phyloP scores from a whole-genome alignment of 805 yeast genomes.

The Yarrowia yakushimensis region DNA sequence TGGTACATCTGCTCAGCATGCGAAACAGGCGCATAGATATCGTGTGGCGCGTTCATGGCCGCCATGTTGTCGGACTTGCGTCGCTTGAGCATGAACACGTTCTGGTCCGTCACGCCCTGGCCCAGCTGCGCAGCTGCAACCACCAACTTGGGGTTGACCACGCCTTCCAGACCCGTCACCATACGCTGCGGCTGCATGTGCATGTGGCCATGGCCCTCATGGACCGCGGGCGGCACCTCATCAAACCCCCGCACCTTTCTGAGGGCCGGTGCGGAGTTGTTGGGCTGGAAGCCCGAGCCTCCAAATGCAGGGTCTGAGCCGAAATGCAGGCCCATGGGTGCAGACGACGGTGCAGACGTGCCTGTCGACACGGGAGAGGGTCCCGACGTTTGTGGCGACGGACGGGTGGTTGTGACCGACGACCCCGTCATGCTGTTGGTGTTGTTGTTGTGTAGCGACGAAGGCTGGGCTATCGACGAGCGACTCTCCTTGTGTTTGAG shows the following conservation, averaged over 20 bases:
- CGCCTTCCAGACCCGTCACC: conserved; percentile 21
- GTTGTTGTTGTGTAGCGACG: background rate
- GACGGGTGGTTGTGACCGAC: conserved; percentile 5
- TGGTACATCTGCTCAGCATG: conserved; percentile 15
- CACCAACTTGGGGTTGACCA: conserved; percentile 20
- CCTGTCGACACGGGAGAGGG: conserved; percentile 9
- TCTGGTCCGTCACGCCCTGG: conserved; percentile 19
- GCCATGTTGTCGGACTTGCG: conserved; percentile 19
- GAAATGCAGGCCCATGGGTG: conserved; percentile 22
- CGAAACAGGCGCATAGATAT: conserved; percentile 10
- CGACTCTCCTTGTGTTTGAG: conserved; percentile 18
- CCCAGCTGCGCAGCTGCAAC: conserved; percentile 2
- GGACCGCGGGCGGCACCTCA: conserved; percentile 6
- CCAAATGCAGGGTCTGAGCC: conserved; percentile 25
- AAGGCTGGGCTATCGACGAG: conserved; percentile 4
- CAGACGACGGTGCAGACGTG: conserved; percentile 7
- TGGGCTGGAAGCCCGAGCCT: conserved; percentile 21
- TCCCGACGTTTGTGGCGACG: conserved; percentile 11
- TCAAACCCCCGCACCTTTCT: conserved; percentile 12
- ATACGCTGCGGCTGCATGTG: conserved; percentile 18
- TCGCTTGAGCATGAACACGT: conserved; percentile 6
- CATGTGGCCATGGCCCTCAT: conserved; percentile 14
- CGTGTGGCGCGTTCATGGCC: background rate
- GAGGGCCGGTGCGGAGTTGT: background rate
- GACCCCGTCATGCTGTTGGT: conserved; percentile 3